Base-by-base conservation (phyloP, 202 grass and related monocot genomes). In the Digitaria exilis region DNA sequence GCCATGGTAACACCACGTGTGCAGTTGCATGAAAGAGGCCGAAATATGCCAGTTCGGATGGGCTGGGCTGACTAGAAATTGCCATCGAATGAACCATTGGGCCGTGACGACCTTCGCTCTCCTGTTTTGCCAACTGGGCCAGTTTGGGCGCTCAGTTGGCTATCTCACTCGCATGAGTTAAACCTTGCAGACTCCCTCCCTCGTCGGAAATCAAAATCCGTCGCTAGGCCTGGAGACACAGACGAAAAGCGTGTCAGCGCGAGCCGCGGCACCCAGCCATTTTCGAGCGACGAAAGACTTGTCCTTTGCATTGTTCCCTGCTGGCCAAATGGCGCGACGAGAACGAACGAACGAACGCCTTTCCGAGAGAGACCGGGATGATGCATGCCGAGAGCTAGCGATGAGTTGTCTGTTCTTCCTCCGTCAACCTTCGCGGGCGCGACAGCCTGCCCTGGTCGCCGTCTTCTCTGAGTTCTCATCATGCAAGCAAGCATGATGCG, bases 311-410 rank as follows among this genome's bases (percentile, higher is more conserved):
- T 48, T 10, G 42, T 8, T 8, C 70, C 46, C 30, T 25, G 78
- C 80, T 29, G 82, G 19, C 42, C 81, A 84, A 84, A 75, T 4
- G 81, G 32, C 59, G 17, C 7, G 6, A 30, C 4, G 32, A 17
- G 56, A 28, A 59, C 24, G 56, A n/a, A n/a, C 21, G 54, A 61
- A 50, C 69, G 79, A 63, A 52, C 59, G 80, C 17, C 66, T 21
- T n/a, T 3, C 2, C 0, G 1, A n/a, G 50, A 13, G 83, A 31
- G 42, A 73, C 52, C 54, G 69, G 19, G 37, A 39, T 39, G 43
- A n/a, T n/a, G n/a, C n/a, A n/a, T n/a, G n/a, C n/a, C n/a, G n/a
- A n/a, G n/a, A n/a, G n/a, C n/a, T n/a, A n/a, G n/a, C n/a, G n/a
- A n/a, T n/a, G n/a, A 25, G 45, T 43, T 4, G 10, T 14, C 22